phyloP scores from a whole-genome alignment of 2,329 filamentous ascomycete genomes.

The Alternaria sp. region DNA sequence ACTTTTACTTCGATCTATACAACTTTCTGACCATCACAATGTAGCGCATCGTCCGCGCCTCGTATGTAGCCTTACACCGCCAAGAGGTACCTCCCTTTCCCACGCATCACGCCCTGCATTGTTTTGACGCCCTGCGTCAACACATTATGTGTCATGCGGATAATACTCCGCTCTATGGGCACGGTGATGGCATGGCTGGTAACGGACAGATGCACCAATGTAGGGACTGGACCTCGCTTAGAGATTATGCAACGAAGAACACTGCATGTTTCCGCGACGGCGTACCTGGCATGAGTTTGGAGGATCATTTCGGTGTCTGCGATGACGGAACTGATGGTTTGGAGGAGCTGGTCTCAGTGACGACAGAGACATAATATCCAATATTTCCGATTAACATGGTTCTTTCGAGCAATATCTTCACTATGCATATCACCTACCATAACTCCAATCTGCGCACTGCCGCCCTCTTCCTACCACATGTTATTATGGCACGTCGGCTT shows the following conservation, averaged over 20 bases:
- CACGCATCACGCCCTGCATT: slow-evolving; percentile 20
- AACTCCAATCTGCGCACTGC: too few species aligned
- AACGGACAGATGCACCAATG: slow-evolving; percentile 28
- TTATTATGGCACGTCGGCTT: background rate
- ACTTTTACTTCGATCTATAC: background rate
- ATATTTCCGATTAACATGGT: background rate
- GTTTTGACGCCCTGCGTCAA: slow-evolving; percentile 27
- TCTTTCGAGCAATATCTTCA: background rate
- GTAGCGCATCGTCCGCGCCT: slow-evolving; percentile 14
- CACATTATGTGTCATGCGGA: slow-evolving; percentile 32
- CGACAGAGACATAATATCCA: background rate
- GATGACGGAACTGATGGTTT: slow-evolving; percentile 17
- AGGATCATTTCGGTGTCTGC: slow-evolving; percentile 12
- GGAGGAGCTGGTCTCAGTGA: slow-evolving; percentile 1
- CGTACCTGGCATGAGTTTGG: slow-evolving; percentile 12
- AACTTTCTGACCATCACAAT: background rate
- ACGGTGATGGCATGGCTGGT: slow-evolving; percentile 23
- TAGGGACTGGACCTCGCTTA: slow-evolving; percentile 23
- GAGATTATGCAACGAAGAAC: slow-evolving; percentile 29
- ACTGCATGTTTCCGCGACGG: slow-evolving; percentile 40
- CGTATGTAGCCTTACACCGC: slow-evolving; percentile 5
- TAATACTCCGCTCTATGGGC: slow-evolving; percentile 27
- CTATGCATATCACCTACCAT: background rate
- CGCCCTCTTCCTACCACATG: background rate
- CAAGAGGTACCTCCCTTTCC: slow-evolving; percentile 13